phyloP scores from a whole-genome alignment of 805 yeast genomes.

The Teunomyces tritomae region DNA sequence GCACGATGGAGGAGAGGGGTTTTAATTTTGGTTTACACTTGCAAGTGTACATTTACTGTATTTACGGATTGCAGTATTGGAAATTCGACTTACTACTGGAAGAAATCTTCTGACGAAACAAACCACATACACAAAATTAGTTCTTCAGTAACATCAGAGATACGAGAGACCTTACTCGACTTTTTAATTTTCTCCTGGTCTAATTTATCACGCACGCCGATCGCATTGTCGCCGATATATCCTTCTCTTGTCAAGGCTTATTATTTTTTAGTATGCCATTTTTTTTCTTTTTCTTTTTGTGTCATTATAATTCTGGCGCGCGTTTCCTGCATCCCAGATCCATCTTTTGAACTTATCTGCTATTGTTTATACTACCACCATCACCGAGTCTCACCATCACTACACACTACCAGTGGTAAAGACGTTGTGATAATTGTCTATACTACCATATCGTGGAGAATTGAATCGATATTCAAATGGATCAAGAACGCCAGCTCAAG shows the following conservation, averaged over 20 bases:
- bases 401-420: not conserved
- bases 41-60: too few species aligned
- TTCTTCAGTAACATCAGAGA: too few species aligned
- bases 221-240: not conserved
- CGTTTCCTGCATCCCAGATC: not conserved
- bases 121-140: too few species aligned
- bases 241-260: not conserved
- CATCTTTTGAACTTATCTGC: not conserved
- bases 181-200: too few species aligned
- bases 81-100: too few species aligned
- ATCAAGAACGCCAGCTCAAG: constrained; percentile 12
- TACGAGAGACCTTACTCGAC: too few species aligned
- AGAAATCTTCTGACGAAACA: too few species aligned
- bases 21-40: too few species aligned
- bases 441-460: not conserved
- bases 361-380: not conserved
- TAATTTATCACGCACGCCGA: too few species aligned
- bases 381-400: not conserved
- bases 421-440: not conserved
- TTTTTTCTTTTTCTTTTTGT: not conserved
- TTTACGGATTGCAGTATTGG: too few species aligned
- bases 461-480: constrained; percentile 5
- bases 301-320: not conserved
- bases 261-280: not conserved
- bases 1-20: not conserved